Evolutionary conservation across 2,329 filamentous ascomycete species (phyloP).

Genomic region (Alternaria hordeiaustralica): DNA sequence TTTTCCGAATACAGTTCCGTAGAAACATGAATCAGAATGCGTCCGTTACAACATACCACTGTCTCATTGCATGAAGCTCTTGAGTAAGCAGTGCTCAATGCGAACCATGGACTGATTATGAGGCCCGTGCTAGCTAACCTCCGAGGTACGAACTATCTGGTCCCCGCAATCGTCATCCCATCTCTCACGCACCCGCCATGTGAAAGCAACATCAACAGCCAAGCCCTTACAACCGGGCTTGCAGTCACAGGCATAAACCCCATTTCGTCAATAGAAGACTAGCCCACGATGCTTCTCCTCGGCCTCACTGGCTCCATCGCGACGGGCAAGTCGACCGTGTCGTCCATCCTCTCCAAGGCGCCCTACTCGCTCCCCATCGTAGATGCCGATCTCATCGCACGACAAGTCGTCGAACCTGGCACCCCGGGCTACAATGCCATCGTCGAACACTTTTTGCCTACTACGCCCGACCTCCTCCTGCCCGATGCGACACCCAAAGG

Average conservation of each 20-base stretch:
- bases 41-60: background rate
- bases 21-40: background rate
- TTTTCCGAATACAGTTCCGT: background rate
- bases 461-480: constrained; percentile 84
- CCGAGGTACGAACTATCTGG: constrained; percentile 14
- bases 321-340: constrained; percentile 97
- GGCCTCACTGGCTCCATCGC: constrained; percentile 97
- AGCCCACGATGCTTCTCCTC: constrained; percentile 80
- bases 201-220: constrained; percentile 2
- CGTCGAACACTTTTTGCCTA: constrained; percentile 78
- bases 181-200: constrained; percentile 6
- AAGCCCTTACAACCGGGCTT: background rate
- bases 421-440: constrained; percentile 84
- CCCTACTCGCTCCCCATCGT: constrained; percentile 90
- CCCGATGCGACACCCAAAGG: constrained; percentile 65
- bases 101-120: background rate
- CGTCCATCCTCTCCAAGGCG: constrained; percentile 75
- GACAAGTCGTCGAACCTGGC: constrained; percentile 92
- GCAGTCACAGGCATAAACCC: background rate
- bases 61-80: background rate
- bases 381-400: constrained; percentile 91
- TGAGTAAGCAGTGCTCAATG: background rate
- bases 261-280: background rate
- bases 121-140: constrained; percentile 9
- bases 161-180: constrained; percentile 18